phyloP scores from a whole-genome alignment of 768 basidiomycete genomes.

The Gloeostereum incarnatum region DNA sequence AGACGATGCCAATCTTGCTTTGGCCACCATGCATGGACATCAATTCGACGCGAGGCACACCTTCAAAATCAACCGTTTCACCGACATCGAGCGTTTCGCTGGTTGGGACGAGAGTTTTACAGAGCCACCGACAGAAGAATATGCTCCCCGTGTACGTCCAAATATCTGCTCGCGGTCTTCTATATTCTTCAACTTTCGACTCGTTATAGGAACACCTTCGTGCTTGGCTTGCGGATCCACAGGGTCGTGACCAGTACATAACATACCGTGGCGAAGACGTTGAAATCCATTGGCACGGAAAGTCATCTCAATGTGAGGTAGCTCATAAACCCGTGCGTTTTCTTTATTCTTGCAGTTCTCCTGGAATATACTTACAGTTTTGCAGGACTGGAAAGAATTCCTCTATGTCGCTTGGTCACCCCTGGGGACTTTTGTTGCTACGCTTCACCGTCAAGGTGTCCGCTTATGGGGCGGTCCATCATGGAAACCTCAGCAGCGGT shows the following conservation, averaged over 20 bases:
- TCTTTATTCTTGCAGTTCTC: constrained; percentile 2
- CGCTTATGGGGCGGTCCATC: constrained; percentile 92
- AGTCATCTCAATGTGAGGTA: constrained; percentile 77
- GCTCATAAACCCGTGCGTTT: constrained; percentile 67
- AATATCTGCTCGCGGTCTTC: neutral
- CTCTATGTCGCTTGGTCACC: constrained; percentile 97
- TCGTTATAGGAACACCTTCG: constrained; percentile 81
- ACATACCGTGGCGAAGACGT: constrained; percentile 92
- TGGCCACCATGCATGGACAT: constrained; percentile 61
- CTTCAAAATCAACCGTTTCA: constrained; percentile 80
- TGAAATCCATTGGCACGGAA: constrained; percentile 87
- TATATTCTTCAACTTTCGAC: constrained; percentile 5
- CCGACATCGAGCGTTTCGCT: constrained; percentile 80
- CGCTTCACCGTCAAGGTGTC: constrained; percentile 91
- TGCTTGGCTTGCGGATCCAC: constrained; percentile 88
- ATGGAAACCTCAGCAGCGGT: constrained; percentile 82
- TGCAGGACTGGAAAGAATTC: constrained; percentile 87
- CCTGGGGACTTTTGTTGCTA: constrained; percentile 88
- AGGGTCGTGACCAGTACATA: constrained; percentile 93
- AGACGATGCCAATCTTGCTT: constrained; percentile 63
- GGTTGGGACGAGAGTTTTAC: constrained; percentile 69
- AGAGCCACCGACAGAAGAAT: constrained; percentile 69
- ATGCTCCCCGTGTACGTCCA: constrained; percentile 53
- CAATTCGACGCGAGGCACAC: constrained; percentile 84
- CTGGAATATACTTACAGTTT: constrained; percentile 9